These are phyloP conservation scores for Cercospora zeae-maydis DNA, from an alignment of 2,329 filamentous ascomycete species.

Conservation along the genomic window DNA sequence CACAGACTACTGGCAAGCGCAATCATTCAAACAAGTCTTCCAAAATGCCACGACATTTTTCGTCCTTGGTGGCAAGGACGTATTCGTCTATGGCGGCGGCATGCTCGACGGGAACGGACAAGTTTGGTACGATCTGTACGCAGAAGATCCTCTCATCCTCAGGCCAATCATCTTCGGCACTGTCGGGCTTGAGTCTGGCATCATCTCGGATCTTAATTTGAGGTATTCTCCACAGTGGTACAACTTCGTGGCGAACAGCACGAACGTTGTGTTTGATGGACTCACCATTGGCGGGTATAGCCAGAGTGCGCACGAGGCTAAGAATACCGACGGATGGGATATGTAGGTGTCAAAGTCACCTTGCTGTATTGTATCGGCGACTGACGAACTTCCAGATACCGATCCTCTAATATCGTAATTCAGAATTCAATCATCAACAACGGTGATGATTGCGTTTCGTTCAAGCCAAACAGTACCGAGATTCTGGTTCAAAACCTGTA, in stretches of 20 bases:
- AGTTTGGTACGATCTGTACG: conserved; percentile 62
- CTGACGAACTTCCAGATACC: conserved; percentile 40
- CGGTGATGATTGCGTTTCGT: conserved; percentile 68
- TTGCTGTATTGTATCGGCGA: conserved; percentile 49
- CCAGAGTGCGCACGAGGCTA: conserved; percentile 52
- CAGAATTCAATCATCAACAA: conserved; percentile 64
- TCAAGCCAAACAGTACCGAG: conserved; percentile 70
- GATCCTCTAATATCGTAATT: conserved; percentile 60
- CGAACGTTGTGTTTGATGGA: conserved; percentile 60
- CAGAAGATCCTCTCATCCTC: conserved; percentile 54
- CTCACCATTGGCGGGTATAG: conserved; percentile 58
- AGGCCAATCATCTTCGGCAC: conserved; percentile 58
- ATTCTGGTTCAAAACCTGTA: conserved; percentile 63
- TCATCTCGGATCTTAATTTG: conserved; percentile 58
- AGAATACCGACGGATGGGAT: conserved; percentile 56
- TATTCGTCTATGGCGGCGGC: conserved; percentile 65
- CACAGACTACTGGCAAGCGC: conserved; percentile 64
- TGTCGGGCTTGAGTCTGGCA: conserved; percentile 56
- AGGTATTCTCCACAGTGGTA: conserved; percentile 61
- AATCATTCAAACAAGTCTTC: conserved; percentile 61
- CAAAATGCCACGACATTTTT: conserved; percentile 67
- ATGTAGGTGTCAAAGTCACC: not conserved
- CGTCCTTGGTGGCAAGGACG: conserved; percentile 61
- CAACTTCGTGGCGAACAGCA: conserved; percentile 63
- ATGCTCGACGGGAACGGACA: conserved; percentile 63